Evolutionary conservation across 2,329 filamentous ascomycete species (phyloP).

Genomic region (Colletotrichum higginsianum): DNA sequence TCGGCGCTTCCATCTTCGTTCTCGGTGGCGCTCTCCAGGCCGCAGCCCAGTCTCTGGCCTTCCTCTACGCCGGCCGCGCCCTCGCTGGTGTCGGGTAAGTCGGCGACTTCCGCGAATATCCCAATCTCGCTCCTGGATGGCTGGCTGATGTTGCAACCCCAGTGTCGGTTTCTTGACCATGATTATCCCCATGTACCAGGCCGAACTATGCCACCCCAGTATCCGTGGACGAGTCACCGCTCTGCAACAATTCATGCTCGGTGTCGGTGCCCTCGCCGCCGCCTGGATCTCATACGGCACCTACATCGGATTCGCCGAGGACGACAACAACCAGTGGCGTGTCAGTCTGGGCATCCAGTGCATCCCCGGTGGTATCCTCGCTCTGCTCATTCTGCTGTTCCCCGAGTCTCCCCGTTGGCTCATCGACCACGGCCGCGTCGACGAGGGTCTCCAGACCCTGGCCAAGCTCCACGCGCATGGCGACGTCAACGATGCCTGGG

Average conservation of each 20-base stretch:
- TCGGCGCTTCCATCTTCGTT: conserved; percentile 80
- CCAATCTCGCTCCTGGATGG: not conserved
- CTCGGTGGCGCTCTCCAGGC: conserved; percentile 83
- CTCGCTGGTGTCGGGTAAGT: conserved; percentile 73
- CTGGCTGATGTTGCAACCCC: not conserved
- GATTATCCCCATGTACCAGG: conserved; percentile 77
- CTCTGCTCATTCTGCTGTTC: conserved; percentile 76
- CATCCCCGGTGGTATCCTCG: conserved; percentile 76
- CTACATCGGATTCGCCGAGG: conserved; percentile 48
- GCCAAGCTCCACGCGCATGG: conserved; percentile 80
- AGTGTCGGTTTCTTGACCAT: conserved; percentile 62
- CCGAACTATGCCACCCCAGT: conserved; percentile 82
- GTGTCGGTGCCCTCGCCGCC: conserved; percentile 80
- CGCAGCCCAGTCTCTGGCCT: conserved; percentile 70
- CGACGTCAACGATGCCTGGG: conserved; percentile 76
- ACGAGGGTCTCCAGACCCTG: conserved; percentile 76
- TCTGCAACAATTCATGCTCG: conserved; percentile 87
- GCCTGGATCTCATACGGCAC: conserved; percentile 79
- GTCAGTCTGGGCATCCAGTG: conserved; percentile 76
- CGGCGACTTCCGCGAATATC: not conserved
- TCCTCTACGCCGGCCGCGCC: conserved; percentile 79
- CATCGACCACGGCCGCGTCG: conserved; percentile 77
- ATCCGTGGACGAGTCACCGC: conserved; percentile 83
- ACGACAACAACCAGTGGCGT: conserved; percentile 54
- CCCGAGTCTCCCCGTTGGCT: conserved; percentile 83